Evolutionary conservation across 2,329 filamentous ascomycete genomes (phyloP), one percentile per base, ranked within the genome.

Genomic region (Penicillium sp.): DNA sequence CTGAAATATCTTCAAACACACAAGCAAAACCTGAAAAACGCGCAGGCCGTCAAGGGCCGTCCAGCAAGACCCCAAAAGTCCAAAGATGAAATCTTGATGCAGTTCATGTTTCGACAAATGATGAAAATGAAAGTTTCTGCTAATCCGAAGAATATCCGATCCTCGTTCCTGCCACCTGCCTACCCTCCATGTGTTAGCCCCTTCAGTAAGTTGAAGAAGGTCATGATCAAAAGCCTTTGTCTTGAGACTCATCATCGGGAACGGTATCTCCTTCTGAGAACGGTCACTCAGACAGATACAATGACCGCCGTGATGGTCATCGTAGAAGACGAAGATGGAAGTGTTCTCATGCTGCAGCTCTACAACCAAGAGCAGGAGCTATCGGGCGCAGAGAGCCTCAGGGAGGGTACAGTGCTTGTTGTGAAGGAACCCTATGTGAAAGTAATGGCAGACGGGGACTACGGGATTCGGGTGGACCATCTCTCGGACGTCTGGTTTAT

Each of bases 381-480:
- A 0, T 58, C 71, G 3, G 61, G 62, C 0, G 55, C 70, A 3
- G 62, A 76, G 5, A 58, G 74, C 0, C 44, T 82, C 3, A 51
- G 59, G 0, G 46, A 65, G 4, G 66, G 68, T 1, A 66, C 63
- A 10, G 59, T 76, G 0, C 68, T 75, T 9, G 59, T 83, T 23
- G 46, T 84, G 23, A 85, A 83, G 54, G 81, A 84, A 50, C 80
- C 81, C 0, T 84, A 76, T 57, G 74, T 83, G 56, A 80, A 78
- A 54, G 24, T 61, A 0, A 68, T 69, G 20, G 63, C 60, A 0
- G 63, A 75, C 23, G 75, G 75, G 2, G 41, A 65, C 0, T 80
- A 78, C 60, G 70, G 66, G 0, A 27, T 84, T 20, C 72, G 80
- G 5, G 77, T 83, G 6, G 81, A 84, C 50, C 81, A 84, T 59